phyloP scores from a whole-genome alignment of 495 filamentous ascomycete species.

The Paragyromitra xinjiangensis region DNA sequence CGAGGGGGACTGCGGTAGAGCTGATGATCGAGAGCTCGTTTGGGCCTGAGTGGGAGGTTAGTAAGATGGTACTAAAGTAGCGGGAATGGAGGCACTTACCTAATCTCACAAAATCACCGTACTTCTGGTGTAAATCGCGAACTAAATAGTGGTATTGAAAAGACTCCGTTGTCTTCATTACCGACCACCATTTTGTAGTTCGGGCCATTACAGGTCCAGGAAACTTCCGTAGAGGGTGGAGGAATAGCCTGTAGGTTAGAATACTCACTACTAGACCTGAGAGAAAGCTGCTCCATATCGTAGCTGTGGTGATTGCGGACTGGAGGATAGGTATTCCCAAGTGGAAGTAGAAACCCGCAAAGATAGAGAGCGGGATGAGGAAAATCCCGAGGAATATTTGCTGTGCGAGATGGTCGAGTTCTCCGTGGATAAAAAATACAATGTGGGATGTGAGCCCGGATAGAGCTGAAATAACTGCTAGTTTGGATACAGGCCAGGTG shows the following conservation, averaged over 20 bases:
- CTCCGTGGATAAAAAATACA: slow-evolving; percentile 33
- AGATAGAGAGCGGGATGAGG: slow-evolving; percentile 8
- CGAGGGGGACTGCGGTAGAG: slow-evolving; percentile 61
- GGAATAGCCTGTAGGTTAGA: too few relatives aligned
- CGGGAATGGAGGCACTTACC: slow-evolving; percentile 8
- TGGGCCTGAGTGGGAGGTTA: slow-evolving; percentile 60
- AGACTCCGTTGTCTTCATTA: too few relatives aligned
- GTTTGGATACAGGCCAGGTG: slow-evolving; percentile 6
- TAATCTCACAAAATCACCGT: slow-evolving; percentile 60
- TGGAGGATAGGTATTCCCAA: slow-evolving; percentile 13
- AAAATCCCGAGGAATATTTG: slow-evolving; percentile 23
- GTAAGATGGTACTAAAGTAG: background rate
- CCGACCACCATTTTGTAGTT: too few relatives aligned
- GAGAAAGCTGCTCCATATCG: slow-evolving; percentile 19
- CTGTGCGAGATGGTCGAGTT: slow-evolving; percentile 20
- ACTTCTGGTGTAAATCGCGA: slow-evolving; percentile 63
- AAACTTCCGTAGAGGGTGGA: too few relatives aligned
- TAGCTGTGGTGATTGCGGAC: too few relatives aligned
- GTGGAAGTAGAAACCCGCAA: slow-evolving; percentile 19
- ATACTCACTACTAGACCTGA: slow-evolving; percentile 4
- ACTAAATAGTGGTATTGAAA: too few relatives aligned
- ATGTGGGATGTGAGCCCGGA: slow-evolving; percentile 31
- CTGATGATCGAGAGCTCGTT: slow-evolving; percentile 70
- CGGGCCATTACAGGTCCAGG: too few relatives aligned
- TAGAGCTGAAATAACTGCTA: slow-evolving; percentile 17